Evolutionary conservation across 768 basidiomycete genomes (phyloP).

Genomic region (Mycena maculata): DNA sequence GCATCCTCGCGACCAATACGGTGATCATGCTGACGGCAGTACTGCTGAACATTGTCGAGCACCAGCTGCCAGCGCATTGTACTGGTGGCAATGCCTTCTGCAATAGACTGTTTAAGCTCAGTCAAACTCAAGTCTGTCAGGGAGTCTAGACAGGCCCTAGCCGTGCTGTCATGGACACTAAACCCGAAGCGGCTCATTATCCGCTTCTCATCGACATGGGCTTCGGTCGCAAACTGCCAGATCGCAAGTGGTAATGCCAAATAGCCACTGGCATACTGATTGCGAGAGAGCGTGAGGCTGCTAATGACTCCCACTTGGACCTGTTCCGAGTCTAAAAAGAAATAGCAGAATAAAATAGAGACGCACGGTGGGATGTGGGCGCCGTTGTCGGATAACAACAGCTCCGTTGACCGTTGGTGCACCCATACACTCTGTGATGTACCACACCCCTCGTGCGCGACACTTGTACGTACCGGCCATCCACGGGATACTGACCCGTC

Average conservation of each 20-base stretch:
- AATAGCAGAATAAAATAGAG: not conserved
- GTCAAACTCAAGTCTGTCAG: slow-evolving; percentile 32
- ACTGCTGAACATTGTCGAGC: slow-evolving; percentile 37
- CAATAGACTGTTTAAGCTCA: slow-evolving; percentile 18
- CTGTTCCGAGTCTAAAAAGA: slow-evolving; percentile 24
- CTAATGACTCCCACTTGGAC: slow-evolving; percentile 36
- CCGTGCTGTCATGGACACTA: slow-evolving; percentile 35
- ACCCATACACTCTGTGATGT: slow-evolving; percentile 37
- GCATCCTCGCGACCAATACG: slow-evolving; percentile 30
- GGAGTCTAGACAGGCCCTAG: slow-evolving; percentile 32
- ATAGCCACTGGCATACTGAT: slow-evolving; percentile 33
- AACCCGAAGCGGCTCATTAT: slow-evolving; percentile 37
- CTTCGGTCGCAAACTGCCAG: slow-evolving; percentile 37
- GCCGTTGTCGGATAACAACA: slow-evolving; percentile 27
- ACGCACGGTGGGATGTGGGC: slow-evolving; percentile 36
- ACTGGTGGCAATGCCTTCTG: not conserved
- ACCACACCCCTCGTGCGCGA: slow-evolving; percentile 31
- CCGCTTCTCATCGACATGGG: slow-evolving; percentile 41
- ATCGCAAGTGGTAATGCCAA: slow-evolving; percentile 30
- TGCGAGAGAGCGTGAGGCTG: slow-evolving; percentile 31
- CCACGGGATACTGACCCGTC: slow-evolving; percentile 29
- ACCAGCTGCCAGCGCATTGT: slow-evolving; percentile 17
- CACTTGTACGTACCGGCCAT: not conserved
- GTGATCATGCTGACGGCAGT: slow-evolving; percentile 30
- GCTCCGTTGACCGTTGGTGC: slow-evolving; percentile 28